A percentile compares a stretch with the other conserved stretches of the same genome.
These are phyloP conservation scores for Plectosphaerella cucumerina DNA, from an alignment of 2,329 filamentous ascomycete genomes.

Conservation along the genomic window DNA sequence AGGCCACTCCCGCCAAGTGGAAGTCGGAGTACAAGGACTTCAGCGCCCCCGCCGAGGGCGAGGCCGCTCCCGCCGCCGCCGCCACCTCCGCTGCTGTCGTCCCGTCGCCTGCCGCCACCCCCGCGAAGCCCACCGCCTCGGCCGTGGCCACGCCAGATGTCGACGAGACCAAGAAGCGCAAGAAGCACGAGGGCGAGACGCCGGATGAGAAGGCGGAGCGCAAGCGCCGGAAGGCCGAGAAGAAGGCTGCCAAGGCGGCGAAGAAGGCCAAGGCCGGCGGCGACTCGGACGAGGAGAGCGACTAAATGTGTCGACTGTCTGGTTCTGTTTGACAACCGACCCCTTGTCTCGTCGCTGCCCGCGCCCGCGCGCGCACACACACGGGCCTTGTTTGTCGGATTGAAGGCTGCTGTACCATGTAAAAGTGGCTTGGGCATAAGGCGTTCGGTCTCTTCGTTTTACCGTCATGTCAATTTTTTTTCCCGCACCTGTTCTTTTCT, in stretches of 20 bases:
- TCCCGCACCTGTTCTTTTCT: neutral
- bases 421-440: slow-evolving; percentile 16
- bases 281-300: slow-evolving; percentile 49
- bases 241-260: slow-evolving; percentile 53
- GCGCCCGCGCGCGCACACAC: slow-evolving; percentile 7
- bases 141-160: slow-evolving; percentile 46
- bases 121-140: slow-evolving; percentile 28
- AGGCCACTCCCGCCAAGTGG: slow-evolving; percentile 92
- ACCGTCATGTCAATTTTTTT: slow-evolving; percentile 7
- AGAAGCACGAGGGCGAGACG: slow-evolving; percentile 78
- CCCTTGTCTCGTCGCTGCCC: slow-evolving; percentile 9
- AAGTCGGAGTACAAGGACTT: slow-evolving; percentile 90
- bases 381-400: neutral
- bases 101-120: slow-evolving; percentile 30
- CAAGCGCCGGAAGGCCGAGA: slow-evolving; percentile 56
- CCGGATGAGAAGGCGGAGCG: slow-evolving; percentile 62
- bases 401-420: slow-evolving; percentile 14
- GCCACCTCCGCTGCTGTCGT: slow-evolving; percentile 40
- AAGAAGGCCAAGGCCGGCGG: slow-evolving; percentile 47
- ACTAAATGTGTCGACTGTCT: slow-evolving; percentile 27
- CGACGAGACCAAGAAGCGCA: slow-evolving; percentile 63
- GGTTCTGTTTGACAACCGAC: slow-evolving; percentile 3
- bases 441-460: slow-evolving; percentile 12
- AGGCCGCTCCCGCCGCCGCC: slow-evolving; percentile 39
- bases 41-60: slow-evolving; percentile 49